Base-by-base conservation (phyloP, 2,329 filamentous ascomycete genomes). In the Colletotrichum incanum region DNA sequence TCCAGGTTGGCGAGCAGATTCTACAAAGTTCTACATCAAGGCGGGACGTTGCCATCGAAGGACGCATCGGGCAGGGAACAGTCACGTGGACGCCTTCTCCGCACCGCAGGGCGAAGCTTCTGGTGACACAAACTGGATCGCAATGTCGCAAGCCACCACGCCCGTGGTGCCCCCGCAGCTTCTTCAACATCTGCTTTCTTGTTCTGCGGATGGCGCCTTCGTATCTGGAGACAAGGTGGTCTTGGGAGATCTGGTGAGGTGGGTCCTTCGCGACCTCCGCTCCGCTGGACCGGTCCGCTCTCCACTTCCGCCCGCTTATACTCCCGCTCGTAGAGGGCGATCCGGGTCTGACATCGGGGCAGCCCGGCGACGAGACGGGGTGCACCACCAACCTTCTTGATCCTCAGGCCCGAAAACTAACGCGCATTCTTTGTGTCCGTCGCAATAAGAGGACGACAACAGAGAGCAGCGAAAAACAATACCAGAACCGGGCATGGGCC, bases 31-130 rank as follows among this genome's bases (percentile, higher is more conserved):
- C 61, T 55, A 55, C 41, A 31, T 58, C 69, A 20, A 49, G 37
- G 37, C 37, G 58, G 6, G 49, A 63, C 50, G 58, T 41, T 28
- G 37, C 58, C 39, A 45, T 14, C 11, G 31, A 39, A 12, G 41
- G 64, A 37, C 41, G 50, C 50, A 52, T 56, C 58, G 45, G 65
- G 59, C 26, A 16, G 39, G 16, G 16, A 20, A 14, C 3, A 65
- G 59, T 72, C 70, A 72, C 70, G 70, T 72, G 70, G 70, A 20
- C 41, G 14, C 7, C 26, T 72, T 64, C 70, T 70, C 70, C 65
- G 65, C 70, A 69, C 67, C 39, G 31, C 39, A 43, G 50, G 26
- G 45, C 65, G 65, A 72, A 70, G 59, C 65, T 72, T 70, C 70
- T 69, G 59, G 59, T 28, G 45, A 49, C 45, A 61, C 28, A 31